These are phyloP conservation scores for Alternaria solani DNA, from an alignment of 2,329 filamentous ascomycete genomes.

Conservation along the genomic window DNA sequence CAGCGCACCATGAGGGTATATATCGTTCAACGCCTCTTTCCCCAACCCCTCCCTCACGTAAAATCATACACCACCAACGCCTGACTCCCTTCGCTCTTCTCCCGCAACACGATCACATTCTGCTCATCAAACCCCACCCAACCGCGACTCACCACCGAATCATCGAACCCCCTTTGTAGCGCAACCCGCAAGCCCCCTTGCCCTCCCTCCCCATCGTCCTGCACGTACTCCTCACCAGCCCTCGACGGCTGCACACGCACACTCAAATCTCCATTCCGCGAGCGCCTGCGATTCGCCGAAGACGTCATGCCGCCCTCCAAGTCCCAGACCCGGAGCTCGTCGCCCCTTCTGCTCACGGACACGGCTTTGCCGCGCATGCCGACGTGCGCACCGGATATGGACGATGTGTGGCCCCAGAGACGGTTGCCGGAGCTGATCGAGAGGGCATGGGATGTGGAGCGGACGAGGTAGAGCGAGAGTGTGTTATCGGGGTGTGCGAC, in stretches of 20 bases:
- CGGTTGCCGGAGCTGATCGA: slow-evolving; percentile 76
- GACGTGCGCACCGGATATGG: slow-evolving; percentile 84
- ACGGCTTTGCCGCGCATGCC: slow-evolving; percentile 86
- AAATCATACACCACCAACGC: slow-evolving; percentile 88
- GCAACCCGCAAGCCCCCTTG: slow-evolving; percentile 47
- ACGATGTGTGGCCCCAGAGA: slow-evolving; percentile 91
- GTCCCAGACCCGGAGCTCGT: slow-evolving; percentile 79
- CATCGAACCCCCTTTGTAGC: slow-evolving; percentile 47
- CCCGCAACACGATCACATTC: slow-evolving; percentile 85
- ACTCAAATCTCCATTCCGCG: slow-evolving; percentile 59
- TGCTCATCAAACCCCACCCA: slow-evolving; percentile 93
- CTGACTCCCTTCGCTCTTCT: slow-evolving; percentile 72
- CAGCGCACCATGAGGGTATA: slow-evolving; percentile 1
- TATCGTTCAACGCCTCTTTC: not conserved
- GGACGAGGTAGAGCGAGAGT: slow-evolving; percentile 80
- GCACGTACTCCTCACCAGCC: slow-evolving; percentile 20
- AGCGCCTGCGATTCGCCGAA: slow-evolving; percentile 51
- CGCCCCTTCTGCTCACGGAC: slow-evolving; percentile 82
- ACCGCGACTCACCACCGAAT: slow-evolving; percentile 58
- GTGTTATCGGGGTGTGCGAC: slow-evolving; percentile 89
- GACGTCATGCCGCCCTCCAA: slow-evolving; percentile 74
- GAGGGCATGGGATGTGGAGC: slow-evolving; percentile 70
- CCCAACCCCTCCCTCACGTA: slow-evolving; percentile 57
- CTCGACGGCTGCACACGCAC: slow-evolving; percentile 61
- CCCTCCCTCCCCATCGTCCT: slow-evolving; percentile 32